Evolutionary conservation across 148 eudicot species (phyloP).

Genomic region (Pouteria glomerata): DNA sequence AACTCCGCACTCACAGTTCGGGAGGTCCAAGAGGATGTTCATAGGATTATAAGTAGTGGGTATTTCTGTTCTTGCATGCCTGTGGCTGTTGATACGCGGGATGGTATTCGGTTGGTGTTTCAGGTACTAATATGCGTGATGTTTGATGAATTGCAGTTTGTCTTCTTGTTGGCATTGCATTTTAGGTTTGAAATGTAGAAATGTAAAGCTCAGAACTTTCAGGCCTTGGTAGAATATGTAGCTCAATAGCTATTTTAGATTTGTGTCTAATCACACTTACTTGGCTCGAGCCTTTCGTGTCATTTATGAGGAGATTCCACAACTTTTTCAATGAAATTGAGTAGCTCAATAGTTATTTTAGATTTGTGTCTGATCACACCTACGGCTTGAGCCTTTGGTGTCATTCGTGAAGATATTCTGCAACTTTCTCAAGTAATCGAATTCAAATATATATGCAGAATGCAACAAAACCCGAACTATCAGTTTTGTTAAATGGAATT

Average conservation of each 20-base stretch:
- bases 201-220: not conserved
- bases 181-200: not conserved
- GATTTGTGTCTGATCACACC: too few species aligned
- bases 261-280: too few species aligned
- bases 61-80: conserved; percentile 92
- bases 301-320: too few species aligned
- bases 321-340: too few species aligned
- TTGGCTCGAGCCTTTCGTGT: too few species aligned
- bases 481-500: too few species aligned
- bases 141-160: not conserved
- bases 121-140: conserved; percentile 56
- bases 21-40: conserved; percentile 96
- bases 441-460: too few species aligned
- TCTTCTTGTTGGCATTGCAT: not conserved
- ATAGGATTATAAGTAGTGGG: conserved; percentile 78
- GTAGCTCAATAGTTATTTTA: too few species aligned
- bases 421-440: too few species aligned
- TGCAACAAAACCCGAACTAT: too few species aligned
- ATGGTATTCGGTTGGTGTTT: conserved; percentile 87
- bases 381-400: too few species aligned
- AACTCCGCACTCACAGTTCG: conserved; percentile 78
- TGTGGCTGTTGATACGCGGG: conserved; percentile 88
- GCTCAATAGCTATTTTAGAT: not conserved
- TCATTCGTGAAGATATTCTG: too few species aligned
- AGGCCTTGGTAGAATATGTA: not conserved